Percentiles rank a stretch among this genome's conserved stretches.
Evolutionary conservation across 2,329 filamentous ascomycete species (phyloP).

Genomic region (Ciborinia camelliae): DNA sequence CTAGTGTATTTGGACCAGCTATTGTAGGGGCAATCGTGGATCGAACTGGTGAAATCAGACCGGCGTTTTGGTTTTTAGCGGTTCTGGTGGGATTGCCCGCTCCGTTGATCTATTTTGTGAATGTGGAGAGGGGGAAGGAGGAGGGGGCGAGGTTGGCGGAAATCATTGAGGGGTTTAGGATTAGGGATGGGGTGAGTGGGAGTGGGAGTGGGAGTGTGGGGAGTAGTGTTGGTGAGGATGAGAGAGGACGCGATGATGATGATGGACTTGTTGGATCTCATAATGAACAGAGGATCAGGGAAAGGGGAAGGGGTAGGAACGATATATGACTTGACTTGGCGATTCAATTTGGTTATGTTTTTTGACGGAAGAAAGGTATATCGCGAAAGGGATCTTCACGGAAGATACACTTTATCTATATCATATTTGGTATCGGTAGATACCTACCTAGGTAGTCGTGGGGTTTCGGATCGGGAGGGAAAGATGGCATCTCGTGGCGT

Average conservation of each 20-base stretch:
- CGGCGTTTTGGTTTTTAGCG: constrained; percentile 88
- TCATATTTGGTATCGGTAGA: constrained; percentile 1
- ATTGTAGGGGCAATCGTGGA: constrained; percentile 93
- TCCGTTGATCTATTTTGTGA: constrained; percentile 77
- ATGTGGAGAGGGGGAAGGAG: constrained; percentile 72
- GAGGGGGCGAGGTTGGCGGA: constrained; percentile 63
- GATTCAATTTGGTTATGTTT: constrained; percentile 1
- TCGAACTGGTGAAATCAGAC: constrained; percentile 70
- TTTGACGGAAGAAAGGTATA: not conserved
- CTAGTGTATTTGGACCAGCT: constrained; percentile 86
- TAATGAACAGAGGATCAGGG: too few relatives aligned
- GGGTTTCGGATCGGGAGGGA: constrained; percentile 36
- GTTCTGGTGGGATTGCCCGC: constrained; percentile 76
- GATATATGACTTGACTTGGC: not conserved
- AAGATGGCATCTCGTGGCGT: not conserved
- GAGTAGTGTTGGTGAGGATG: constrained; percentile 1
- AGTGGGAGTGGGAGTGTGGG: constrained; percentile 2
- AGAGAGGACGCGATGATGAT: not conserved
- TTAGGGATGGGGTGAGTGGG: constrained; percentile 13
- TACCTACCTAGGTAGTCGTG: constrained; percentile 21
- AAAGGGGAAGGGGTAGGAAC: not conserved
- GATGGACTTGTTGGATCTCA: not conserved
- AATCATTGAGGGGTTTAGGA: constrained; percentile 20
- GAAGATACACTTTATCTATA: not conserved
- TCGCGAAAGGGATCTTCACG: not conserved